A percentile compares a stretch with the other conserved stretches of the same genome.
Evolutionary conservation across 257 asterid genomes (phyloP).

Genomic region (Solanum sitiens): DNA sequence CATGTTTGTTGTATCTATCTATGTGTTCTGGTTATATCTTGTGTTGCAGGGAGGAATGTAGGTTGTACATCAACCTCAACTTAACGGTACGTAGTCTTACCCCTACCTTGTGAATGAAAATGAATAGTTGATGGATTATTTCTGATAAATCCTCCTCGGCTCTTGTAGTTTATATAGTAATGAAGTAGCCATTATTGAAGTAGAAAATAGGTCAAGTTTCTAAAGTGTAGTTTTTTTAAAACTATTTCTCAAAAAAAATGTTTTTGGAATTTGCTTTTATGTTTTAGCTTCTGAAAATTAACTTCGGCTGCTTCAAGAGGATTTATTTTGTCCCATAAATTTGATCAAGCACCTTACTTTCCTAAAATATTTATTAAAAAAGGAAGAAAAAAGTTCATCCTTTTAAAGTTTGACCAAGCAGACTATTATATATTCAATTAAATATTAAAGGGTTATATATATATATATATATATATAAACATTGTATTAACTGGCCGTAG

Average conservation of each 20-base stretch:
- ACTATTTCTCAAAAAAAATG: not conserved
- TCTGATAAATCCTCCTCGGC: not conserved
- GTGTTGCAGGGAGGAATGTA: not conserved
- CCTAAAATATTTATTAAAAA: not conserved
- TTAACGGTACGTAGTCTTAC: not conserved
- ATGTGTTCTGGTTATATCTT: not conserved
- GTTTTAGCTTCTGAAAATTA: not conserved
- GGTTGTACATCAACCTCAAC: not conserved
- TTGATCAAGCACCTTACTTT: not conserved
- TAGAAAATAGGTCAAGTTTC: not conserved
- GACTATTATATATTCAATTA: not conserved
- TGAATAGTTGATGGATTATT: not conserved
- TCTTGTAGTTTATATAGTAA: not conserved
- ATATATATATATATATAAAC: not conserved
- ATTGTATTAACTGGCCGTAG: not conserved
- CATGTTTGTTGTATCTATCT: conserved; percentile 1
- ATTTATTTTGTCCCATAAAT: not conserved
- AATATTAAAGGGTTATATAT: not conserved
- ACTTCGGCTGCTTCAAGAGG: not conserved
- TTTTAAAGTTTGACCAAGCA: not conserved
- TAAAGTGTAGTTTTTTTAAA: not conserved
- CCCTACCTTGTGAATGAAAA: not conserved
- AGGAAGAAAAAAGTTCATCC: accelerated
- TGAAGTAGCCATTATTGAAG: not conserved
- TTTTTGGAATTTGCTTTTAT: not conserved